These are phyloP conservation scores for Penicillium italicum DNA, from an alignment of 2,329 filamentous ascomycete species.

Conservation along the genomic window DNA sequence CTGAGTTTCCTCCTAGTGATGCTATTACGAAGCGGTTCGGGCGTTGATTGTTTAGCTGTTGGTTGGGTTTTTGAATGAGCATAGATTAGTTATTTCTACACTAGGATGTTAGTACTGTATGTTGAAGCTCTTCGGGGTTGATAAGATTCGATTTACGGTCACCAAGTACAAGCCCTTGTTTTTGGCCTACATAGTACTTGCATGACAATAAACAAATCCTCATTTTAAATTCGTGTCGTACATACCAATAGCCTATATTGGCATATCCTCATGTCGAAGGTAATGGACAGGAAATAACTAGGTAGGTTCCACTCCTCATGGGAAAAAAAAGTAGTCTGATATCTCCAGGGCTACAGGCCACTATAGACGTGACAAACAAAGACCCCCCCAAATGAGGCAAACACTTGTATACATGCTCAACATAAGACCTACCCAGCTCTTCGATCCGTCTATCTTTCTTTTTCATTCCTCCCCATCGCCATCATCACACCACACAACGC, in stretches of 20 bases:
- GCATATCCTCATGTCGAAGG: too few species aligned
- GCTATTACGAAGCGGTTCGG: slow-evolving; percentile 27
- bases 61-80: background rate
- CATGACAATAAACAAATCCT: background rate
- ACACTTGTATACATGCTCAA: too few species aligned
- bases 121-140: background rate
- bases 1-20: slow-evolving; percentile 24
- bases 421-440: too few species aligned
- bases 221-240: too few species aligned
- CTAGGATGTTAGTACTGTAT: background rate
- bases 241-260: too few species aligned
- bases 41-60: background rate
- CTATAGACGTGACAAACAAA: too few species aligned
- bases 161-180: background rate
- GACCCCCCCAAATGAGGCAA: too few species aligned
- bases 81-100: background rate
- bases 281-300: too few species aligned
- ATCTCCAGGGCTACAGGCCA: too few species aligned
- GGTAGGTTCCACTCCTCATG: too few species aligned
- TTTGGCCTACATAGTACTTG: background rate
- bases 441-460: too few species aligned
- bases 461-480: background rate
- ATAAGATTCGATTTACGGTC: background rate
- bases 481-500: background rate
- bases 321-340: too few species aligned